Base-by-base conservation (phyloP, 441 rosid species). In the Sinapis alba region DNA sequence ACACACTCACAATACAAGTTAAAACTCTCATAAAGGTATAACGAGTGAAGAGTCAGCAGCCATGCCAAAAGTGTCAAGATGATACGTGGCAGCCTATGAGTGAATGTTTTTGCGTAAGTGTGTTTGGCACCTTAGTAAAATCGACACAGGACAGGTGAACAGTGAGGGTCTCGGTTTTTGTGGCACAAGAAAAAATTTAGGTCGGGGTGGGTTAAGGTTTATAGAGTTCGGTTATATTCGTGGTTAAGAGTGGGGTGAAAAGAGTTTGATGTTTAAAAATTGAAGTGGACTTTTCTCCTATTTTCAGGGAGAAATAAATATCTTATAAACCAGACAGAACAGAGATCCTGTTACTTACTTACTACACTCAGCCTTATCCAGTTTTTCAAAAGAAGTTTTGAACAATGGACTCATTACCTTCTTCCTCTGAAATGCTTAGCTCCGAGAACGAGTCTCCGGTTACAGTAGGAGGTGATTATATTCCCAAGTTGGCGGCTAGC, bases 21-120 rank as follows among this genome's bases (percentile, higher is more conserved):
- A 50, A 50, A 50, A 50, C 38, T 7, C 56, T 7, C 23, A 58
- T 3, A 47, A 24, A 32, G 41, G 45, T 30, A 7, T 68, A 61
- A 62, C 65, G 74, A 62, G 74, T 69, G 74, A 69, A 62, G 79
- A 62, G 70, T 62, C 74, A 36, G 54, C 41, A 61, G 20, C 11
- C 5, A 56, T 7, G 0, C 1, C 18, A 3, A 0, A 45, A 6
- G 4, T 3, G 13, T 51, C 41, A 34, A 13, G 2, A 2, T 3
- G 9, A 62, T 65, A 75, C 51, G 10, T 54, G 74, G 21, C 26
- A 53, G 2, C 2, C 0, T 2, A 16, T 65, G 16, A 20, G 7
- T 47, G 72, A 65, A 2, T 58, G n/a, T 1, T 3, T 12, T 6
- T 1, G 9, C 15, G 8, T 5, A n/a, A n/a, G n/a, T n/a, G n/a